Base-by-base conservation (phyloP, 805 yeast species). In the Lipomyces sp. region DNA sequence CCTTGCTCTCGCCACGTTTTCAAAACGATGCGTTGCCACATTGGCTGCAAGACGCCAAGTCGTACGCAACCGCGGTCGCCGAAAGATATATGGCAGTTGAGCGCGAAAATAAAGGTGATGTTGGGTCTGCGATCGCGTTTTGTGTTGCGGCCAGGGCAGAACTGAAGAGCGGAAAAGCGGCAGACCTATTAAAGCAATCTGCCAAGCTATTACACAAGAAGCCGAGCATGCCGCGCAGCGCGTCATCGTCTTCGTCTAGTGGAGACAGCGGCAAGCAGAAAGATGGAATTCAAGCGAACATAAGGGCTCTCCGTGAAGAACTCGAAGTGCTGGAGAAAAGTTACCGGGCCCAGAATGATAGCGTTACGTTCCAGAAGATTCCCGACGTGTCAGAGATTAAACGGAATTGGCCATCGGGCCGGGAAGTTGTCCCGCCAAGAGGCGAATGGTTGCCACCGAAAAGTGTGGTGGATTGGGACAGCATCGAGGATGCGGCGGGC, bases 391-490 rank as follows among this genome's bases (percentile, higher is more conserved):
- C 62, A 8, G 78, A 74, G 2, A 64, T 75, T 1, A 71, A 69
- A 10, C 65, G 69, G 8, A 66, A 66, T 42, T 74, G 78, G 78
- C 79, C 79, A 2, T 76, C 78, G 0, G 79, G 79, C 4, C 64
- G 79, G 56, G 75, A 75, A 60, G 77, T 75, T 1, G 69, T 75
- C 13, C 61, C 74, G n/a, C 57, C 69, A 1, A 66, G 59, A 50
- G 57, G 54, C 10, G 71, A 74, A 15, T 76, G 79, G 79, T 56
- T 58, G 8, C 78, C 78, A 1, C 73, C 75, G 3, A 15, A 56
- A 13, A 60, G 61, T 62, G 5, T 56, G 34, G 54, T 67, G 4
- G 58, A 48, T 11, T 67, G 70, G 70, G 59, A 59, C 3, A 42
- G 33, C n/a, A 63, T 48, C 2, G 66, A 58, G 35, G 59, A 57